Percentiles rank a stretch among this genome's conserved stretches.
phyloP scores from a whole-genome alignment of 2,329 filamentous ascomycete genomes.

The Didymosphaeria variabile region DNA sequence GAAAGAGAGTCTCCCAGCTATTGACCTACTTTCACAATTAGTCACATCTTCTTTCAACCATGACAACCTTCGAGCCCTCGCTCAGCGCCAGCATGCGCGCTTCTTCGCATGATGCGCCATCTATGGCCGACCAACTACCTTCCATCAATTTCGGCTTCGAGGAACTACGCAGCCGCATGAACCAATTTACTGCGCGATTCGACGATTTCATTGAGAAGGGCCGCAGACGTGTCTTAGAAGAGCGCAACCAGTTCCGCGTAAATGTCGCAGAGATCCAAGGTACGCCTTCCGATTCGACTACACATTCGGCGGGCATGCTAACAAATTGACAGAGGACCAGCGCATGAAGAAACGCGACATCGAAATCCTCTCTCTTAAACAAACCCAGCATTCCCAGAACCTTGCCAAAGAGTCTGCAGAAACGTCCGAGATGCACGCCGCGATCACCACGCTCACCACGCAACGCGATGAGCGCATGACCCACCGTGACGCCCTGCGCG shows the following conservation, averaged over 20 bases:
- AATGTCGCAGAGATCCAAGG: slow-evolving; percentile 90
- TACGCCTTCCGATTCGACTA: slow-evolving; percentile 52
- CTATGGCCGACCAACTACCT: slow-evolving; percentile 81
- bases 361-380: slow-evolving; percentile 79
- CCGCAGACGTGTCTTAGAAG: slow-evolving; percentile 86
- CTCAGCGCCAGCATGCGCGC: slow-evolving; percentile 72
- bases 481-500: slow-evolving; percentile 64
- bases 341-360: slow-evolving; percentile 89
- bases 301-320: slow-evolving; percentile 5
- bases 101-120: slow-evolving; percentile 66
- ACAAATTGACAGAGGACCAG: slow-evolving; percentile 75
- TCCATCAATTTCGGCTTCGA: slow-evolving; percentile 96
- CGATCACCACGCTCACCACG: slow-evolving; percentile 64
- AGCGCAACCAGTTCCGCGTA: slow-evolving; percentile 92
- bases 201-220: slow-evolving; percentile 94
- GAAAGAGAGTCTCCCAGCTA: neutral
- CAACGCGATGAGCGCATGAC: slow-evolving; percentile 65
- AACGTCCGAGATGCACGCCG: slow-evolving; percentile 69
- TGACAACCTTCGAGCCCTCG: slow-evolving; percentile 73
- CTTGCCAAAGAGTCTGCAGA: slow-evolving; percentile 81
- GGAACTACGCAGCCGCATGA: slow-evolving; percentile 93
- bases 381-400: slow-evolving; percentile 74
- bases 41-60: slow-evolving; percentile 51
- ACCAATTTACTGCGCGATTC: slow-evolving; percentile 87
- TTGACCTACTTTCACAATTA: neutral